These are phyloP conservation scores for Paramecium pentaurelia DNA, from an alignment of 73 alveolate genomes.

Conservation along the genomic window DNA sequence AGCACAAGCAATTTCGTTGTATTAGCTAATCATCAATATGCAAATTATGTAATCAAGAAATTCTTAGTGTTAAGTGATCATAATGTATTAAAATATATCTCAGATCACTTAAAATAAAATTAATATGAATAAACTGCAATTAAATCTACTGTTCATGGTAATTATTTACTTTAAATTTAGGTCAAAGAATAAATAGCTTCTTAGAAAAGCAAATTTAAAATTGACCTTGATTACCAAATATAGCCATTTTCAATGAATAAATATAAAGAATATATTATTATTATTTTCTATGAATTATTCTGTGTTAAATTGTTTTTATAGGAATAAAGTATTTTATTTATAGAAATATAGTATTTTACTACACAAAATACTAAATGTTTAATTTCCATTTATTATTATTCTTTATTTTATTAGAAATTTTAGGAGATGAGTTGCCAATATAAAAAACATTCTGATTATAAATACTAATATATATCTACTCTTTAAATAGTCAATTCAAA, in stretches of 20 bases:
- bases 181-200: not conserved
- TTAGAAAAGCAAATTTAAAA: not conserved
- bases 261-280: not conserved
- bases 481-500: no score
- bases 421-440: no score
- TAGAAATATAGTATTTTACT: no score
- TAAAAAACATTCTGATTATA: no score
- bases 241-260: not conserved
- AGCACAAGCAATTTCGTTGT: constrained; percentile 23
- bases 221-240: not conserved
- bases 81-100: not conserved
- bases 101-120: not conserved
- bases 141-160: constrained; percentile 3
- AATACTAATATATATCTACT: no score
- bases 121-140: not conserved
- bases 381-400: no score
- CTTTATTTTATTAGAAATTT: no score
- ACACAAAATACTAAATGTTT: no score
- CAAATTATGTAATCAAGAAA: constrained; percentile 19
- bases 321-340: no score
- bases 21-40: constrained; percentile 24
- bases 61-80: not conserved
- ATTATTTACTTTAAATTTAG: not conserved
- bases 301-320: no score
- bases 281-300: no score